Evolutionary conservation across 805 yeast species (phyloP), one percentile per base, ranked within the genome.

Genomic region (Lipomyces orientalis): DNA sequence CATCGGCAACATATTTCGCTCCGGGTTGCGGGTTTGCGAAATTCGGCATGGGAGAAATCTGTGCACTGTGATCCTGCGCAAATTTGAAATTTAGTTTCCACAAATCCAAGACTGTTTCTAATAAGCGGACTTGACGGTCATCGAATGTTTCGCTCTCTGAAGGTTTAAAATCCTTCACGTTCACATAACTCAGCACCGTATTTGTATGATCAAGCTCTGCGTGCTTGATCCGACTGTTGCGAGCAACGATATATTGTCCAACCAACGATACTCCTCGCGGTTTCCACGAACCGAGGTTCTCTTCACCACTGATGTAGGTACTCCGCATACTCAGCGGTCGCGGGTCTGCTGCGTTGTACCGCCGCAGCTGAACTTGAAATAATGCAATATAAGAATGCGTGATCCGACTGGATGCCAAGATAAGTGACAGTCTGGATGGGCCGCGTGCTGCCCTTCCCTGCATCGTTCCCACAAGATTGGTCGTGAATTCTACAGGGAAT

Each of bases 231-330:
- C 64, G 39, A 6, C 31, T 31, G 9, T 25, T 31, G 25, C 31
- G 29, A 7, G 58, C 59, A 7, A n/a, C 60, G 12, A 12, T 31
- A 35, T 61, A 68, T 25, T 68, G 65, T 19, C 54, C 59, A 8
- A 68, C 67, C 57, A 68, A 37, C 4, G 64, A 37, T n/a, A 58
- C 19, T n/a, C 68, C 64, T 9, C 71, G 60, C 9, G 71, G 71
- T 25, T 52, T 67, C 71, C 71, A 68, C 2, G 49, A n/a, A 12
- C 71, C 71, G 10, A 68, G 51, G 59, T 57, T 43, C 51, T 68
- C 71, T 31, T 68, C 71, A 2, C 70, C 71, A 33, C 60, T 54
- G 16, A 67, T 67, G 49, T 67, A 67, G 8, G 64, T 59, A 54
- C 66, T 52, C 34, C 52, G 57, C n/a, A 58, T n/a, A 46, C 61